Percentiles rank a stretch among this genome's conserved stretches.
phyloP scores from a whole-genome alignment of 1,284 basidiomycete genomes.

The Cryptococcus maquisensis region DNA sequence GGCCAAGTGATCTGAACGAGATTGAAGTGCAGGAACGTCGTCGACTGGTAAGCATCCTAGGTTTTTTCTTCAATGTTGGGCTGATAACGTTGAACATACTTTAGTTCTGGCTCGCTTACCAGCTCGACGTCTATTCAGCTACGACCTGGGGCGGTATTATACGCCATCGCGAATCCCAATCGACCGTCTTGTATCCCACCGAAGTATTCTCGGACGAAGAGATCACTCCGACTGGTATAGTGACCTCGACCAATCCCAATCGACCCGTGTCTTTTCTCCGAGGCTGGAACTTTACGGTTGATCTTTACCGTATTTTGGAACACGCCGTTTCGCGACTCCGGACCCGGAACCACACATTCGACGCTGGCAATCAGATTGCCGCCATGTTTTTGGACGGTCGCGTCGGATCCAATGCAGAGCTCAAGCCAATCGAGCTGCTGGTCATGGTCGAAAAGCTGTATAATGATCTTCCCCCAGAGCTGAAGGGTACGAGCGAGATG shows the following conservation, averaged over 20 bases:
- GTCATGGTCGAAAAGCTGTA: conserved; percentile 33
- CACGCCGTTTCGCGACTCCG: conserved; percentile 37
- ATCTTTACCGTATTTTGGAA: conserved; percentile 46
- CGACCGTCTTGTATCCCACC: conserved; percentile 41
- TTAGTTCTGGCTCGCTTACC: conserved; percentile 46
- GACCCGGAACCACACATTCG: conserved; percentile 11
- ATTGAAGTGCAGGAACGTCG: conserved; percentile 41
- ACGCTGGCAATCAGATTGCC: conserved; percentile 16
- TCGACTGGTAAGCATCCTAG: conserved; percentile 23
- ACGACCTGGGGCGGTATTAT: conserved; percentile 40
- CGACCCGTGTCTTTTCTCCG: conserved; percentile 27
- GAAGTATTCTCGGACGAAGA: conserved; percentile 35
- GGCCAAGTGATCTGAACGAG: conserved; percentile 33
- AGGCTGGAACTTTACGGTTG: conserved; percentile 45
- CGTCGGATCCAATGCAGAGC: conserved; percentile 8
- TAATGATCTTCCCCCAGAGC: conserved; percentile 30
- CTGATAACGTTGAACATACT: background rate
- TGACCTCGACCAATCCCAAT: background rate
- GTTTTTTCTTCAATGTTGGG: background rate
- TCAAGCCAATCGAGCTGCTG: conserved; percentile 28
- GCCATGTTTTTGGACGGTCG: conserved; percentile 17
- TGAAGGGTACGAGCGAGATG: conserved; percentile 34
- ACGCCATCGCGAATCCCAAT: conserved; percentile 40
- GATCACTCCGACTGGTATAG: conserved; percentile 19
- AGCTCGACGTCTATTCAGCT: conserved; percentile 40